Conservation (phyloP, 164 flowering plant species). For the Macadamia tetraphylla region DNA sequence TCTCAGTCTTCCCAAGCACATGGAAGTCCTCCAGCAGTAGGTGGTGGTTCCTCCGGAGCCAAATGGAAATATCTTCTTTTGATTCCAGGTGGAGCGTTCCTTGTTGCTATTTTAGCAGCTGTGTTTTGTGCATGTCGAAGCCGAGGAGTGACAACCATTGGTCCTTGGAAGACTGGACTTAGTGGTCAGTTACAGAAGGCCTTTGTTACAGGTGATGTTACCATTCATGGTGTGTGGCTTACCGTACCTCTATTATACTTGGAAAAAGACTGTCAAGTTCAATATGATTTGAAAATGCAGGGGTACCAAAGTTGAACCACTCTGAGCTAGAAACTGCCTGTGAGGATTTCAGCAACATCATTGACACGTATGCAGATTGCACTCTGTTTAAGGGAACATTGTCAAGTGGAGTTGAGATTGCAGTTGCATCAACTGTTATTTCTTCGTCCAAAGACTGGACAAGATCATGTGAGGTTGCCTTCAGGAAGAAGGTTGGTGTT, state of each 20-base stretch:
- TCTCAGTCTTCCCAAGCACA: conserved; percentile 3
- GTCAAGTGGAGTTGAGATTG: conserved; percentile 95
- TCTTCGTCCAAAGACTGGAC: conserved; percentile 67
- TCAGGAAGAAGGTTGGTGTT: conserved; percentile 58
- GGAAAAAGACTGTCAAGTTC: conserved; percentile 5
- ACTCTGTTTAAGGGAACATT: conserved; percentile 83
- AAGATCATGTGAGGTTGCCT: conserved; percentile 38
- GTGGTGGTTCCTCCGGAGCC: conserved; percentile 17
- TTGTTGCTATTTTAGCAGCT: conserved; percentile 27
- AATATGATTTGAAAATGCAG: conserved; percentile 31
- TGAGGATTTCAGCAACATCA: conserved; percentile 95
- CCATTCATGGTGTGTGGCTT: not conserved
- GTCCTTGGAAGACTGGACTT: conserved; percentile 93
- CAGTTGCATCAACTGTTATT: conserved; percentile 57
- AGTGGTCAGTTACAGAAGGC: conserved; percentile 99
- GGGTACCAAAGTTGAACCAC: conserved; percentile 84
- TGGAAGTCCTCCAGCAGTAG: conserved; percentile 4
- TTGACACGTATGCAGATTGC: conserved; percentile 33
- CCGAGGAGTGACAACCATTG: conserved; percentile 48
- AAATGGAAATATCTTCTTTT: conserved; percentile 42
- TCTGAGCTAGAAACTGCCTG: conserved; percentile 86
- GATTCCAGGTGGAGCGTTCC: conserved; percentile 24
- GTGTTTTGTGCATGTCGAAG: conserved; percentile 36
- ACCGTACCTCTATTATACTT: not conserved
- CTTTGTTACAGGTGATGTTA: conserved; percentile 65